Evolutionary conservation across 176 grass and related monocot species (phyloP).

Genomic region (Neostapfia colusana): DNA sequence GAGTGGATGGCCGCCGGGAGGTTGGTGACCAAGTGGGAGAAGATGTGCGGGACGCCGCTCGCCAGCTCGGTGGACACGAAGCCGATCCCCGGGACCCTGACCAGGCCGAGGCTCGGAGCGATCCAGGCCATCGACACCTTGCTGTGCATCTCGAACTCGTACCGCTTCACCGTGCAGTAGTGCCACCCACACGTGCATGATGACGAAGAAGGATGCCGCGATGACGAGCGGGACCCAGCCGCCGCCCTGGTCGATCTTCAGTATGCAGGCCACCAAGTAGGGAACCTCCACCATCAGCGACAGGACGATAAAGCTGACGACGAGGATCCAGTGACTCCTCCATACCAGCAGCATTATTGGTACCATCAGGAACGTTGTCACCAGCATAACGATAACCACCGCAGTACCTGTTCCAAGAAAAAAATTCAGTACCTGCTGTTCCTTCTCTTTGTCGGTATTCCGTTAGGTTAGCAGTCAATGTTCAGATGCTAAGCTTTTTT

Average conservation of each 20-base stretch:
- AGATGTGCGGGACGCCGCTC: constrained; percentile 85
- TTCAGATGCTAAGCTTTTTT: neutral
- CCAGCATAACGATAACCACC: constrained; percentile 95
- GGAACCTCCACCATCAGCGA: constrained; percentile 90
- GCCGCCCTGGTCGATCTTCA: constrained; percentile 92
- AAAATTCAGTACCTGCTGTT: neutral
- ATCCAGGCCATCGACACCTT: constrained; percentile 99
- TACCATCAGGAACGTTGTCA: constrained; percentile 97
- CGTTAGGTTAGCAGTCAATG: neutral
- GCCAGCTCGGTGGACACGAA: constrained; percentile 98
- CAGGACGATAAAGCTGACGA: constrained; percentile 57
- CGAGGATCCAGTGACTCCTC: constrained; percentile 89
- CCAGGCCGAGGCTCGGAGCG: constrained; percentile 84
- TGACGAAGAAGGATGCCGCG: constrained; percentile 59
- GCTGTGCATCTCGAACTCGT: constrained; percentile 97
- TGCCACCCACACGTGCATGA: constrained; percentile 99
- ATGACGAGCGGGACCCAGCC: constrained; percentile 96
- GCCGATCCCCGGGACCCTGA: constrained; percentile 89
- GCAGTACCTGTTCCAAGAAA: constrained; percentile 61
- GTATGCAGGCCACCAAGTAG: constrained; percentile 83
- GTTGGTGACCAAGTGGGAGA: constrained; percentile 97
- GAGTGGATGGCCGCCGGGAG: constrained; percentile 96
- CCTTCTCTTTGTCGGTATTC: neutral
- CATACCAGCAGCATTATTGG: constrained; percentile 95
- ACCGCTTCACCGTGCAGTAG: constrained; percentile 84